These are phyloP conservation scores for Paracamarosporium sp. DNA, from an alignment of 2,329 filamentous ascomycete genomes.

Conservation along the genomic window DNA sequence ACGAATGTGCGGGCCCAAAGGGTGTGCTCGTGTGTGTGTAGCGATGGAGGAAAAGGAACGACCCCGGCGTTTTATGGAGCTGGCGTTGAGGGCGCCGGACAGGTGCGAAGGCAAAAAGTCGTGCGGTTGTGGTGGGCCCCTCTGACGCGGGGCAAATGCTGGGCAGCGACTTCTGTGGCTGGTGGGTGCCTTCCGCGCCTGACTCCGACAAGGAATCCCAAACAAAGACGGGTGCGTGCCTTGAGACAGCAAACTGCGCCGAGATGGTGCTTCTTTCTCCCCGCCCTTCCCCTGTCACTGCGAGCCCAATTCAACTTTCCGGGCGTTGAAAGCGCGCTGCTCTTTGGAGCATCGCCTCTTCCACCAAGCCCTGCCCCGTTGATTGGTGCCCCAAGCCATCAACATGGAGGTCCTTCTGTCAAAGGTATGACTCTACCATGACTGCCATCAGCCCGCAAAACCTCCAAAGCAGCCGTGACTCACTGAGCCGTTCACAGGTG, in stretches of 20 bases:
- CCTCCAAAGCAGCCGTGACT: background rate
- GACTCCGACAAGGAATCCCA: conserved; percentile 6
- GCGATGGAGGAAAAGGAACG: conserved; percentile 11
- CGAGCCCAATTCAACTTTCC: background rate
- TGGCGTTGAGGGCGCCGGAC: conserved; percentile 10
- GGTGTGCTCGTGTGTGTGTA: background rate
- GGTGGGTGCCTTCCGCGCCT: conserved; percentile 24
- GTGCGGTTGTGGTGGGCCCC: conserved; percentile 5
- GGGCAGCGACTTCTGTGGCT: conserved; percentile 16
- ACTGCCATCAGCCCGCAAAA: background rate
- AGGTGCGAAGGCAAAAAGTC: conserved; percentile 29
- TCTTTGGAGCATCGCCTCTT: background rate
- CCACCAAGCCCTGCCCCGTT: conserved; percentile 4
- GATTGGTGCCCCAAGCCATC: conserved; percentile 15
- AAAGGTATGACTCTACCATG: conserved; percentile 54
- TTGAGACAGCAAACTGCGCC: conserved; percentile 2
- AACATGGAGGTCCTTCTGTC: conserved; percentile 75
- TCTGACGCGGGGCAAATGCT: conserved; percentile 15
- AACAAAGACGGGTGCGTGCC: conserved; percentile 15
- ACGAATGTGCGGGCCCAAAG: background rate
- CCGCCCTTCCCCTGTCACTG: conserved; percentile 1
- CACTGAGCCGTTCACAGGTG: conserved; percentile 51
- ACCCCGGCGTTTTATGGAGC: conserved; percentile 12
- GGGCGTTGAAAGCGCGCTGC: background rate
- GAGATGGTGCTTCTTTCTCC: background rate